Percentiles rank a stretch among this genome's conserved stretches.
Evolutionary conservation across 169 alveolate species (phyloP).

Genomic region (Cyclospora cayetanensis): DNA sequence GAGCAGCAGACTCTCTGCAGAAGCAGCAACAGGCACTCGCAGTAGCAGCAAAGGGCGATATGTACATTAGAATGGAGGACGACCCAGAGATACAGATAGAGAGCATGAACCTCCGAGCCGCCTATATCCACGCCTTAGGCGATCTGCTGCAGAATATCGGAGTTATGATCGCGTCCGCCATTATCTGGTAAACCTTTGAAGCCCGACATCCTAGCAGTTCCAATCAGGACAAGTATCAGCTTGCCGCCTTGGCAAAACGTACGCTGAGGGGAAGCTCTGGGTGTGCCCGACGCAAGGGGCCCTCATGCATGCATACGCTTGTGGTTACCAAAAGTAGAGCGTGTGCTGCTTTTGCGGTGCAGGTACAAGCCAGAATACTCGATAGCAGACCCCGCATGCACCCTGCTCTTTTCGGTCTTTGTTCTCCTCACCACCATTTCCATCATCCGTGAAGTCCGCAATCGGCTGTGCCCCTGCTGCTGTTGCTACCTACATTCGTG

Average conservation of each 20-base stretch:
- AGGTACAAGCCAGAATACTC: conserved; percentile 84
- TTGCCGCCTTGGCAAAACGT: too few species aligned
- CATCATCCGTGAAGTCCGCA: conserved; percentile 89
- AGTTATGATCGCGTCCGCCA: conserved; percentile 92
- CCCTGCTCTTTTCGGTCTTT: conserved; percentile 92
- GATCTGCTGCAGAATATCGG: conserved; percentile 94
- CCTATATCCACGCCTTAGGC: conserved; percentile 95
- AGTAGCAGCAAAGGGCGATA: conserved; percentile 40
- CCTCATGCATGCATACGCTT: too few species aligned
- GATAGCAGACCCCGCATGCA: conserved; percentile 96
- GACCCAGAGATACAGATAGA: conserved; percentile 76
- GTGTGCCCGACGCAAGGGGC: too few species aligned
- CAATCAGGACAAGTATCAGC: too few species aligned
- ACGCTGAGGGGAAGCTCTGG: too few species aligned
- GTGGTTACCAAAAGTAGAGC: neutral
- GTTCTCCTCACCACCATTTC: conserved; percentile 94
- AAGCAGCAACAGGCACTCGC: conserved; percentile 28
- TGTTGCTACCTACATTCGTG: too few species aligned
- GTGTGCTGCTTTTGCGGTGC: neutral
- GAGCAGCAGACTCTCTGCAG: neutral
- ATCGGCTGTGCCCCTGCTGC: neutral
- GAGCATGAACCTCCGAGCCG: conserved; percentile 92
- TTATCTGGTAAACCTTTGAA: too few species aligned
- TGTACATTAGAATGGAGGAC: conserved; percentile 61
- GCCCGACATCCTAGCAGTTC: too few species aligned